Evolutionary conservation across 306 rosid genomes (phyloP).

Genomic region (Citrullus amarus): DNA sequence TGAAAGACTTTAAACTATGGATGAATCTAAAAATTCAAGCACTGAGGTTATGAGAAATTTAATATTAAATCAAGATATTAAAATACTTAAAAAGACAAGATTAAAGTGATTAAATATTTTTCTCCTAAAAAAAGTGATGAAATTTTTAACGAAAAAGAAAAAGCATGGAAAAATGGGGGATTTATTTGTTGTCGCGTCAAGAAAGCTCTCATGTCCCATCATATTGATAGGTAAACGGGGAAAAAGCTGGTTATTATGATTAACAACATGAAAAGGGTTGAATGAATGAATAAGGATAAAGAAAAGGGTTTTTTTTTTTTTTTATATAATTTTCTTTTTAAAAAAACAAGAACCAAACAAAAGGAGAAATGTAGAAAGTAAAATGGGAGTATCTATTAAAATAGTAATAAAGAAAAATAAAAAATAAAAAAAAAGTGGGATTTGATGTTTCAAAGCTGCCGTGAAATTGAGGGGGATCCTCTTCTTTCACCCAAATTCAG

Average conservation of each 20-base stretch:
- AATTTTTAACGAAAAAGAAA: not conserved
- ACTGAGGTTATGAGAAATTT: too few species aligned
- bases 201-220: not conserved
- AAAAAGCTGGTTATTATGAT: not conserved
- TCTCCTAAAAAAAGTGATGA: too few species aligned
- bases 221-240: not conserved
- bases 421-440: not conserved
- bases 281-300: too few species aligned
- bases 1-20: too few species aligned
- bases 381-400: not conserved
- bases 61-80: too few species aligned
- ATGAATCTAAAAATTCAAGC: too few species aligned
- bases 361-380: not conserved
- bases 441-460: not conserved
- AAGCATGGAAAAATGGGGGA: not conserved
- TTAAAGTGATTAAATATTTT: not conserved
- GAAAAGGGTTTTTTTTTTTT: too few species aligned
- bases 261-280: not conserved
- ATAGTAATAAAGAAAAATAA: not conserved
- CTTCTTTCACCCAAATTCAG: not conserved
- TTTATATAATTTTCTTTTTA: too few species aligned
- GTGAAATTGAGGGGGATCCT: constrained; percentile 13
- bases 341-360: not conserved
- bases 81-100: too few species aligned
- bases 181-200: not conserved